Base-by-base conservation (phyloP, 2,329 filamentous ascomycete species). In the Neonectria magnoliae region DNA sequence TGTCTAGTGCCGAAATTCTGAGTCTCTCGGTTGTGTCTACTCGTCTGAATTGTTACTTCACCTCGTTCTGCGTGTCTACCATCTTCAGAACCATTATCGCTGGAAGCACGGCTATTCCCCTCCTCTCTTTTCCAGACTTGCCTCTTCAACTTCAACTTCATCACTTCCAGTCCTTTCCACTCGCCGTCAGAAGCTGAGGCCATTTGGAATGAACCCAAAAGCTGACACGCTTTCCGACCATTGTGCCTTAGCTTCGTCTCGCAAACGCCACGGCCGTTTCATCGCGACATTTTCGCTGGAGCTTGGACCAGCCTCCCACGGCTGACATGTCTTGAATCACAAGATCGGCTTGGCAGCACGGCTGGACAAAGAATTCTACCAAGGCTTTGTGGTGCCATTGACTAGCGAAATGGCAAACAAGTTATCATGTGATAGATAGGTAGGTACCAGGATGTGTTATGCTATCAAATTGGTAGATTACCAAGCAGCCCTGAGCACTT, bases 261-360 rank as follows among this genome's bases (percentile, higher is more conserved):
- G 22, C 31, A 41, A n/a, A 20, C 54, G 41, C 60, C 48, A 42
- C 22, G 55, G 22, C 60, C 18, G 60, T 63, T 63, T 63, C 55
- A 58, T 63, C 50, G 18, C 52, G 20, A 52, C 22, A 14, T 51
- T 36, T 51, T 13, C 9, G 13, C 29, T 11, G 5, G 27, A n/a
- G 10, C n/a, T 29, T 18, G 10, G 27, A 51, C 48, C 33, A 31
- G 47, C 41, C 4, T 41, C 20, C 36, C 33, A 13, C 42, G 20
- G 42, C 42, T 55, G 14, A 38, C 52, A 31, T 61, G 59, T 56
- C 44, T 61, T 33, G 41, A 50, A 56, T 42, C 41, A 33, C 51
- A 27, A 20, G 42, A 13, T 27, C 14, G 33, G 41, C 27, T 9
- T 13, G 45, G 50, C 29, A 50, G 41, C 42, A 31, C 27, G 42